Conservation (phyloP, 176 grass and related monocot genomes). For the Rhynchospora breviuscula region DNA sequence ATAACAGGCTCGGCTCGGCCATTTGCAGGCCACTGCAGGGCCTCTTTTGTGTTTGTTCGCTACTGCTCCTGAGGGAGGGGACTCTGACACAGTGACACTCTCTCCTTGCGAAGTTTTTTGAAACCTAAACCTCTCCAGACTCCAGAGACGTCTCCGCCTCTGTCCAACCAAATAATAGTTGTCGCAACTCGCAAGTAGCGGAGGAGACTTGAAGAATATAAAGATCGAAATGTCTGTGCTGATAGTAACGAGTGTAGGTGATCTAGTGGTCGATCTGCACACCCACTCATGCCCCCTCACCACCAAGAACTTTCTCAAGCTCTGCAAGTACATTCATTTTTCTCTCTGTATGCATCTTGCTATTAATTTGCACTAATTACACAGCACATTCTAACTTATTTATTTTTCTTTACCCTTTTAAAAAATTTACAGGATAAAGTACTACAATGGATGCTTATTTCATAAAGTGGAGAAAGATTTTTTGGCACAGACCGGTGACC, state of each 20-base stretch:
- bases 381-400: not conserved
- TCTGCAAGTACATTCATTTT: slow-evolving; percentile 60
- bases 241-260: slow-evolving; percentile 82
- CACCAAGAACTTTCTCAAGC: slow-evolving; percentile 97
- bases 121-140: too few species aligned
- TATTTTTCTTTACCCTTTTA: not conserved
- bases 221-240: slow-evolving; percentile 66
- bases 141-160: too few species aligned
- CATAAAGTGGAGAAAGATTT: slow-evolving; percentile 98
- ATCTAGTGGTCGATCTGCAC: slow-evolving; percentile 85
- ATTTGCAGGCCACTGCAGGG: too few species aligned
- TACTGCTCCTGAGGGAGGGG: too few species aligned
- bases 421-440: slow-evolving; percentile 60
- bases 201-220: not conserved
- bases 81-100: too few species aligned
- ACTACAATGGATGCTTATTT: slow-evolving; percentile 92
- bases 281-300: slow-evolving; percentile 65
- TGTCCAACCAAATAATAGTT: too few species aligned
- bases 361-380: not conserved
- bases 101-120: too few species aligned
- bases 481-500: slow-evolving; percentile 87
- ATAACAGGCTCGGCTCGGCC: too few species aligned
- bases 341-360: not conserved
- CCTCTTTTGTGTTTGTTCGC: too few species aligned
- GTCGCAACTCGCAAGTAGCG: too few species aligned